A percentile compares a stretch with the other conserved stretches of the same genome.
These are phyloP conservation scores for Alternaria sp. DNA, from an alignment of 2,329 filamentous ascomycete genomes.

Conservation along the genomic window DNA sequence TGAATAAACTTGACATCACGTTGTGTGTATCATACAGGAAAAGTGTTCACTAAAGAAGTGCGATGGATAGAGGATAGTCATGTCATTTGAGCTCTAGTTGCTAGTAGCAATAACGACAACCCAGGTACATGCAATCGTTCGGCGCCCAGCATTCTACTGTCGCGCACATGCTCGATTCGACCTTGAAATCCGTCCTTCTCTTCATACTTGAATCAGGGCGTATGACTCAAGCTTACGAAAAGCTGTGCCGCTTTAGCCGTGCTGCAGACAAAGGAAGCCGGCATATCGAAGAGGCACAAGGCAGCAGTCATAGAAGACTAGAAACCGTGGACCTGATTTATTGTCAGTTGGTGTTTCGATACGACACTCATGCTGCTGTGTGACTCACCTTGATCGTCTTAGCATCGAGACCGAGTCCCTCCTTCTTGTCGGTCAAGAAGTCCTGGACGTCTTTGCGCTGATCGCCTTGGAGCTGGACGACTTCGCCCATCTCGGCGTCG, in stretches of 20 bases:
- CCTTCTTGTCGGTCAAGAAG: constrained; percentile 95
- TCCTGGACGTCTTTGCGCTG: constrained; percentile 99
- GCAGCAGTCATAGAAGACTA: constrained; percentile 23
- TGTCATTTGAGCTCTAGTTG: constrained; percentile 8
- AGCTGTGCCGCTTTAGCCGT: constrained; percentile 7
- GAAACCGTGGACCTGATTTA: constrained; percentile 47
- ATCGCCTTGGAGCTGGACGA: constrained; percentile 99
- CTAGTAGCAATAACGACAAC: constrained; percentile 7
- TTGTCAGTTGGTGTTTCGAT: constrained; percentile 3
- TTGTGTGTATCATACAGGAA: neutral
- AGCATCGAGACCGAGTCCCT: constrained; percentile 89
- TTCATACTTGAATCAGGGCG: constrained; percentile 6
- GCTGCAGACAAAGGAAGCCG: constrained; percentile 1
- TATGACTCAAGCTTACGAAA: constrained; percentile 5
- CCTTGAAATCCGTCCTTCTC: neutral
- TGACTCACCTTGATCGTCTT: constrained; percentile 90
- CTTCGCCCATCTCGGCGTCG: constrained; percentile 96
- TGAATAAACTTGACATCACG: neutral
- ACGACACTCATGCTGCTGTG: constrained; percentile 4
- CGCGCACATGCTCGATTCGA: constrained; percentile 9
- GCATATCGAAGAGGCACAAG: constrained; percentile 3
- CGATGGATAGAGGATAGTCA: neutral
- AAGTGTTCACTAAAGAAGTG: neutral
- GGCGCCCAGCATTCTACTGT: constrained; percentile 11
- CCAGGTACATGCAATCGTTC: constrained; percentile 3